Percentiles rank a stretch among this genome's conserved stretches.
These are phyloP conservation scores for Aspergillus quadricinctus DNA, from an alignment of 2,329 filamentous ascomycete species.

Conservation along the genomic window DNA sequence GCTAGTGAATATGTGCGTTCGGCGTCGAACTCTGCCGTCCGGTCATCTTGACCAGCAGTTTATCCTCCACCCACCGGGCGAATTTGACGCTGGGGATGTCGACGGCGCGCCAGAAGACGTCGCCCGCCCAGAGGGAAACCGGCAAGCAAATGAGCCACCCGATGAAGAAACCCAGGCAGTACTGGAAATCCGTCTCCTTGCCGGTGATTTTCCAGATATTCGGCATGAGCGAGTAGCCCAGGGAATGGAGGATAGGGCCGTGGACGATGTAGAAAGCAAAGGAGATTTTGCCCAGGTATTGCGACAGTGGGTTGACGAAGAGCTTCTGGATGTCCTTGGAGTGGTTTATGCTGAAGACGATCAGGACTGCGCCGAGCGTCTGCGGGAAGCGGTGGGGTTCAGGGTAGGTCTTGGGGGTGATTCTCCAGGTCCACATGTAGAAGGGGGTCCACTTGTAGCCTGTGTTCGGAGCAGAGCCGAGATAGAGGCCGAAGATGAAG, in stretches of 20 bases:
- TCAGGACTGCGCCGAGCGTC: conserved; percentile 38
- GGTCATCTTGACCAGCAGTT: conserved; percentile 21
- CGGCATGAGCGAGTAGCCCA: conserved; percentile 43
- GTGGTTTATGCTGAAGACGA: conserved; percentile 41
- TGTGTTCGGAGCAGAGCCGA: conserved; percentile 41
- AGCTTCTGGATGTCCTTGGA: conserved; percentile 38
- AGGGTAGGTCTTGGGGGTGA: conserved; percentile 39
- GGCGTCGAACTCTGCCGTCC: conserved; percentile 3
- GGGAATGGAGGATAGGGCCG: conserved; percentile 40
- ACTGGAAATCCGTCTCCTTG: conserved; percentile 36
- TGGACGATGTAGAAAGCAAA: conserved; percentile 48
- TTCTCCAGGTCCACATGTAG: conserved; percentile 35
- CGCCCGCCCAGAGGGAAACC: conserved; percentile 51
- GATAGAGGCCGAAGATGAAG: conserved; percentile 39
- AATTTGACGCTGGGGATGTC: conserved; percentile 51
- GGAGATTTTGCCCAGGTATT: conserved; percentile 46
- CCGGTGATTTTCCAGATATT: conserved; percentile 38
- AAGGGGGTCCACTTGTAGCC: conserved; percentile 40
- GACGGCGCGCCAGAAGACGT: conserved; percentile 56
- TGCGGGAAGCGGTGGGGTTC: conserved; percentile 44
- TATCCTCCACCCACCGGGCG: conserved; percentile 47
- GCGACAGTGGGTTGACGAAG: conserved; percentile 38
- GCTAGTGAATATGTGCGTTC: conserved; percentile 4
- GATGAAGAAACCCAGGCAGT: conserved; percentile 37
- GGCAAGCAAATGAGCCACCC: conserved; percentile 38